Percentiles rank a stretch among this genome's conserved stretches.
These are phyloP conservation scores for Colletotrichum sp. DNA, from an alignment of 2,329 filamentous ascomycete genomes.

Conservation along the genomic window DNA sequence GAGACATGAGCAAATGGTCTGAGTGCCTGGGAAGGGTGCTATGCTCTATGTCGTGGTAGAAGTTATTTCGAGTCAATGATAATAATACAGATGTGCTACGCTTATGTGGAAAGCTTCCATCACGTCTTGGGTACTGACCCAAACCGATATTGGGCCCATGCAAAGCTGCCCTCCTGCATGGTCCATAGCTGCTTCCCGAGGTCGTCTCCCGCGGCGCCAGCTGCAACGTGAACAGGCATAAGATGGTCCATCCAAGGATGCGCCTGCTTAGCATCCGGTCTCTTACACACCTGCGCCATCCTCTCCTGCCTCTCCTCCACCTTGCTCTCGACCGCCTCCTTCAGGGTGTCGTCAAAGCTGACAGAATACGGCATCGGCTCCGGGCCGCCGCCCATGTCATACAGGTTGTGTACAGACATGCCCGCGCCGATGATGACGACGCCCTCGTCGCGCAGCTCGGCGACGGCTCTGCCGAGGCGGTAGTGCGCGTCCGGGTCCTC, in stretches of 20 bases:
- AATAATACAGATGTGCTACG: neutral
- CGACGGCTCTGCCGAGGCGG: constrained; percentile 68
- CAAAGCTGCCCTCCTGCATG: constrained; percentile 47
- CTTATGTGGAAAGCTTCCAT: neutral
- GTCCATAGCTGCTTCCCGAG: constrained; percentile 49
- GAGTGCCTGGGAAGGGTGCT: neutral
- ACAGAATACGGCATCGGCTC: constrained; percentile 59
- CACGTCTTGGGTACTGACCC: constrained; percentile 25
- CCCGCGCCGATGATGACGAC: constrained; percentile 74
- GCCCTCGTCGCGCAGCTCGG: constrained; percentile 68
- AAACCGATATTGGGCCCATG: constrained; percentile 53
- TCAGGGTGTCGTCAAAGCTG: constrained; percentile 66
- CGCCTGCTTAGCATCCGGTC: constrained; percentile 51
- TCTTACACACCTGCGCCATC: constrained; percentile 42
- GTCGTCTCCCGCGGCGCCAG: constrained; percentile 50
- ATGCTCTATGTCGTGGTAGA: neutral
- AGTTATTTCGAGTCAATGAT: neutral
- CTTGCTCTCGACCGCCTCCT: constrained; percentile 41
- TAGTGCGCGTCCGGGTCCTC: constrained; percentile 72
- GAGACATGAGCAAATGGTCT: neutral
- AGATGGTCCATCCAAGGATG: constrained; percentile 56
- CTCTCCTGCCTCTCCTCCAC: constrained; percentile 40
- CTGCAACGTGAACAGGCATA: constrained; percentile 53
- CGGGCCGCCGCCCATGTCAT: constrained; percentile 51
- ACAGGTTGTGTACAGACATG: constrained; percentile 77